Conservation (phyloP, 108 stramenopile species). For the Pseudonitzschia pungens region DNA sequence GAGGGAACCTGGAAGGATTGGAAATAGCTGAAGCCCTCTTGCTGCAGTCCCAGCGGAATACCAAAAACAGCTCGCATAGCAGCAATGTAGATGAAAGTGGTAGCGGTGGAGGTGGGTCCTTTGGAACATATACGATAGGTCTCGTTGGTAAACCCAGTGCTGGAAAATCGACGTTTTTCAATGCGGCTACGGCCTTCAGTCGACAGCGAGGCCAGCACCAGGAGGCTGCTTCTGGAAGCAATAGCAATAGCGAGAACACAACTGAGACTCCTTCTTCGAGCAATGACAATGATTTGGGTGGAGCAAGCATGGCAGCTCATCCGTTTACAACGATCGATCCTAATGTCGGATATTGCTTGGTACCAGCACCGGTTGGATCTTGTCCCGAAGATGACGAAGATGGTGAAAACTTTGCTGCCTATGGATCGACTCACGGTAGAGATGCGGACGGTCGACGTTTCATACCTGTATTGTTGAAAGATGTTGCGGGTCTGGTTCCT, state of each 20-base stretch:
- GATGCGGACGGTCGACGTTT: constrained; percentile 68
- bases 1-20: constrained; percentile 59
- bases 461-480: constrained; percentile 80
- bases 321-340: constrained; percentile 96
- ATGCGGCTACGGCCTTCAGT: constrained; percentile 83
- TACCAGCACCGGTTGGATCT: constrained; percentile 65
- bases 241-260: neutral
- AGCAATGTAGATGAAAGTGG: constrained; percentile 16
- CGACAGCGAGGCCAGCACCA: constrained; percentile 56
- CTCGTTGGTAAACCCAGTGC: constrained; percentile 86
- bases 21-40: constrained; percentile 44
- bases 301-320: constrained; percentile 90
- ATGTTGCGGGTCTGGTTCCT: constrained; percentile 92
- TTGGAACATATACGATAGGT: constrained; percentile 53
- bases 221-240: neutral
- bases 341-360: constrained; percentile 79
- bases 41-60: neutral
- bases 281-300: constrained; percentile 35
- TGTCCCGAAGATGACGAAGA: constrained; percentile 68
- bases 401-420: neutral
- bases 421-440: constrained; percentile 80
- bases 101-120: constrained; percentile 38
- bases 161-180: constrained; percentile 89
- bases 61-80: neutral
- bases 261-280: neutral